Evolutionary conservation across 805 yeast species (phyloP).

Genomic region (baker's yeast (Saccharomyces cerevisiae)): DNA sequence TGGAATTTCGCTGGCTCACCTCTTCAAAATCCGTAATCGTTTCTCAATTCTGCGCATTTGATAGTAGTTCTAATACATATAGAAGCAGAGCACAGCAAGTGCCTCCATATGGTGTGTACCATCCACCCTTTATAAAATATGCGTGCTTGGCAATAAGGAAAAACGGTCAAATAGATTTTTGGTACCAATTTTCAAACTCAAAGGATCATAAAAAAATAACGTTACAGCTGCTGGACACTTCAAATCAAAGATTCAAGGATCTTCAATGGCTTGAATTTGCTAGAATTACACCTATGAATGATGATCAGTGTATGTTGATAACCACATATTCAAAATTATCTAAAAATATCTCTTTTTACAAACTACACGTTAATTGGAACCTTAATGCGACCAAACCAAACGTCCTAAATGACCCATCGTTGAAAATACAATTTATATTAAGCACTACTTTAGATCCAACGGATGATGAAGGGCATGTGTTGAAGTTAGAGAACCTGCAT

Average conservation of each 20-base stretch:
- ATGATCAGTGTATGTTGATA: conserved; percentile 26
- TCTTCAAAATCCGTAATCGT: conserved; percentile 32
- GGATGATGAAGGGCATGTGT: conserved; percentile 17
- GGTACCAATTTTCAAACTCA: conserved; percentile 34
- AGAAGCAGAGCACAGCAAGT: conserved; percentile 29
- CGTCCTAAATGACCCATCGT: conserved; percentile 26
- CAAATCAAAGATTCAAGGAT: conserved; percentile 20
- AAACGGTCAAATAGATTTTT: conserved; percentile 31
- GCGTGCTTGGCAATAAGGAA: conserved; percentile 30
- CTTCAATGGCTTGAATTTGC: conserved; percentile 28
- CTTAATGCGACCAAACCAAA: conserved; percentile 18
- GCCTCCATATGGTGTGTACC: conserved; percentile 29
- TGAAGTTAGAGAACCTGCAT: conserved; percentile 19
- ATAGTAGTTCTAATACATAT: conserved; percentile 19
- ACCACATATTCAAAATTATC: conserved; percentile 23
- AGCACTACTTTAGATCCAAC: conserved; percentile 18
- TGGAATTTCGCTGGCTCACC: conserved; percentile 38
- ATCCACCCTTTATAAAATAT: conserved; percentile 33
- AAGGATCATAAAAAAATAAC: conserved; percentile 31
- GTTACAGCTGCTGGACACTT: conserved; percentile 19
- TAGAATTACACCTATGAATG: conserved; percentile 27
- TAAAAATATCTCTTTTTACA: conserved; percentile 24
- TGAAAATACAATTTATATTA: conserved; percentile 20
- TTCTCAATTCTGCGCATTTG: conserved; percentile 27
- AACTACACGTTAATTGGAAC: conserved; percentile 28